Evolutionary conservation across 140 eudicot species (phyloP), one percentile per base, ranked within the genome.

Genomic region (Bidens hawaiensis): DNA sequence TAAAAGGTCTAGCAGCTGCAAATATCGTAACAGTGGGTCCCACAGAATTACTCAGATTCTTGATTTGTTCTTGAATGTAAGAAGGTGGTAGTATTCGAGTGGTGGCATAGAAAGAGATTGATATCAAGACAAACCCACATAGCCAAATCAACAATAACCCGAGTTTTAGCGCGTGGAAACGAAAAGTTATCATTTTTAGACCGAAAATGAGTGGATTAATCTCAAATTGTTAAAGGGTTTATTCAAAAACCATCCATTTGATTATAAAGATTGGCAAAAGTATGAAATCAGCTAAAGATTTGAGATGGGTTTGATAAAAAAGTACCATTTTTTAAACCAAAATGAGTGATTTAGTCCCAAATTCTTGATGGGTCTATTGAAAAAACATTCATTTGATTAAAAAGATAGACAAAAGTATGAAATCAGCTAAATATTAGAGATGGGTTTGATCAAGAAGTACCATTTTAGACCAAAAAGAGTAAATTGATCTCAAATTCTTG

Each of bases 71-170:
- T 57, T 66, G 68, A 5, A 74, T 17, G 51, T 75, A 69, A 70
- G 78, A 67, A 66, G 81, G 73, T 14, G 87, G 85, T 67, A 81
- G 28, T 59, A 76, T 66, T 55, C 68, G 82, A 67, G 85, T 84
- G 8, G 85, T 78, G 15, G 83, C 83, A 78, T 84, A 93, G 71
- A 87, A 77, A 22, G 96, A 93, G 48, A 93, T 49, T 58, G 72
- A 67, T 49, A 91, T 82, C 25, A 91, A 80, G 64, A 80, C 38
- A 61, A 82, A 60, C 73, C 98, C 98, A 78, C 85, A 84, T 46
- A 84, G 17, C 98, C 98, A 90, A 75, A 87, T 58, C 67, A 85
- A 55, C 83, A 83, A 73, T 40, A 90, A 68, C 15, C 90, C 94
- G 62, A 72, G 13, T 41, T 80, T 79, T 57, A 80, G 38, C 46